Evolutionary conservation across 495 filamentous ascomycete genomes (phyloP).

Genomic region (Hypoxylon crocopeplum): DNA sequence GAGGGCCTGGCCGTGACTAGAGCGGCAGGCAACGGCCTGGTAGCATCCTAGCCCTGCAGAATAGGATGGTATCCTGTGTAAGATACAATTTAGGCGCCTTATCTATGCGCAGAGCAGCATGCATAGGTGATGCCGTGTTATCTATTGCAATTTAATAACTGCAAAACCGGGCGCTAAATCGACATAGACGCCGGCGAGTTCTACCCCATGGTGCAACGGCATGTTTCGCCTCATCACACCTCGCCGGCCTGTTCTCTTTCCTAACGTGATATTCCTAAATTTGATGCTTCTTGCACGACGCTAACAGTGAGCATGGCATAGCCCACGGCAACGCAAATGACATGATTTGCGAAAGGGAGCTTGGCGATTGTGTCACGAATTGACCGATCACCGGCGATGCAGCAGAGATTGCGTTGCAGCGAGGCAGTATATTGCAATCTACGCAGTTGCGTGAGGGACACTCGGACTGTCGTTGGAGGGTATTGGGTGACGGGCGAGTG

Average conservation of each 20-base stretch:
- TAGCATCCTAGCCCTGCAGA: slow-evolving; percentile 19
- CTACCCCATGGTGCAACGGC: slow-evolving; percentile 5
- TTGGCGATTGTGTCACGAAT: slow-evolving; percentile 1
- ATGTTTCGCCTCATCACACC: slow-evolving; percentile 27
- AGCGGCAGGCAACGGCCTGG: slow-evolving; percentile 2
- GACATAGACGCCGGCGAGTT: not conserved
- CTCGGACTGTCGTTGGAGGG: slow-evolving; percentile 3
- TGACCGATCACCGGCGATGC: slow-evolving; percentile 17
- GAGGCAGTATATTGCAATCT: slow-evolving; percentile 26
- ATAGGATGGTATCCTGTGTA: slow-evolving; percentile 17
- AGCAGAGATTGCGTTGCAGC: slow-evolving; percentile 28
- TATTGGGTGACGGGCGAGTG: slow-evolving; percentile 17
- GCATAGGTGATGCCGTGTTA: slow-evolving; percentile 1
- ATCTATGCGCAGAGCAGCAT: slow-evolving; percentile 13
- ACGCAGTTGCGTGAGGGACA: slow-evolving; percentile 8
- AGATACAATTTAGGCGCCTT: slow-evolving; percentile 11
- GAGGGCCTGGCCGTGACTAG: not conserved
- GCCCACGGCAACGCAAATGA: slow-evolving; percentile 1
- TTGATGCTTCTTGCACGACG: not conserved
- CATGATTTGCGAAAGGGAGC: not conserved
- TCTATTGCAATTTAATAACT: slow-evolving; percentile 13
- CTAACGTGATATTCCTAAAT: not conserved
- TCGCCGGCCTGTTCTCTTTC: not conserved
- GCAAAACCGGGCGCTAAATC: slow-evolving; percentile 6
- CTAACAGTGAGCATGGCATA: not conserved